Percentiles rank a stretch among this genome's conserved stretches.
Conservation (phyloP, 441 rosid species). For the Adansonia rubrostipa region DNA sequence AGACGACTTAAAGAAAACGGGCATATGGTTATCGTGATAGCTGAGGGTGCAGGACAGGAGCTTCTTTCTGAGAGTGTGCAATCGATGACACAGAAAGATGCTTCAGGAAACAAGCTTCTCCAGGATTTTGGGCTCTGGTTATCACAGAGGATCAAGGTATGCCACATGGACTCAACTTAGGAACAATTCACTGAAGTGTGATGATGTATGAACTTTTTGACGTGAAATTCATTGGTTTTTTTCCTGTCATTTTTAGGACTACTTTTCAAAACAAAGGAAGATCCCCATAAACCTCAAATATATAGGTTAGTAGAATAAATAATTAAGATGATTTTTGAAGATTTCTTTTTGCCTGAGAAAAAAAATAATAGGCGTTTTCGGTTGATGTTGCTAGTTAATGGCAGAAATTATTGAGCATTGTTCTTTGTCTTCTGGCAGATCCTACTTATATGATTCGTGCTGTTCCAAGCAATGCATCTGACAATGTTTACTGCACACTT, state of each 20-base stretch:
- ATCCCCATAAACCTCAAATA: slow-evolving; percentile 81
- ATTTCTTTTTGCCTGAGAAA: neutral
- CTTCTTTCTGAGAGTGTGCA: slow-evolving; percentile 61
- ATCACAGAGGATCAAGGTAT: slow-evolving; percentile 80
- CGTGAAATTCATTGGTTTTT: neutral
- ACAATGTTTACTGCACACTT: slow-evolving; percentile 97
- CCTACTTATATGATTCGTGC: slow-evolving; percentile 99
- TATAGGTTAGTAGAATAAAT: slow-evolving; percentile 56
- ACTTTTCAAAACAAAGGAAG: slow-evolving; percentile 61
- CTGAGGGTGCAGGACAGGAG: slow-evolving; percentile 98
- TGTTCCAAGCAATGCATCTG: slow-evolving; percentile 91
- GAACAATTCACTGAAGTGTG: neutral
- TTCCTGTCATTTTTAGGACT: slow-evolving; percentile 55
- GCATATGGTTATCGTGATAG: slow-evolving; percentile 94
- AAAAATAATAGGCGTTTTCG: slow-evolving; percentile 6
- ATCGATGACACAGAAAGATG: slow-evolving; percentile 60
- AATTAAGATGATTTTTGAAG: neutral
- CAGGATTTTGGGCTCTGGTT: slow-evolving; percentile 88
- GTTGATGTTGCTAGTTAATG: neutral
- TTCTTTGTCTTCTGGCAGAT: slow-evolving; percentile 49
- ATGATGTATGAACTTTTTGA: neutral
- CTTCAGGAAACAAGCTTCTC: slow-evolving; percentile 95
- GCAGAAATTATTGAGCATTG: slow-evolving; percentile 4
- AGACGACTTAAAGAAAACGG: slow-evolving; percentile 78
- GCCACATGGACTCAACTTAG: neutral